These are phyloP conservation scores for Aspergillus conjunctus DNA, from an alignment of 495 filamentous ascomycete genomes.

Conservation along the genomic window DNA sequence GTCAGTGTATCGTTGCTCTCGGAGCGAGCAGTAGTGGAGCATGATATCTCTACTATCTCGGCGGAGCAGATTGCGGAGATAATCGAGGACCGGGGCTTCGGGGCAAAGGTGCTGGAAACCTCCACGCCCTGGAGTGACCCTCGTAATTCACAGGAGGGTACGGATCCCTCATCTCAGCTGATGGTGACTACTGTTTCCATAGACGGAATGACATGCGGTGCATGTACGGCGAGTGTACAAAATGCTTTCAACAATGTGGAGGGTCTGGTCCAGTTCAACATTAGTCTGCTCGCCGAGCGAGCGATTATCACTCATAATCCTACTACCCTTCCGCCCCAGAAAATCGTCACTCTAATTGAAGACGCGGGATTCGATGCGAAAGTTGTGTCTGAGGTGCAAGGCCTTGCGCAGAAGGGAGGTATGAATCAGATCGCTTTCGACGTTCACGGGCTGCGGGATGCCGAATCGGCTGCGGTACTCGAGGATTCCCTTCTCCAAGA, in stretches of 20 bases:
- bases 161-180: slow-evolving; percentile 45
- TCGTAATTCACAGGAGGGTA: slow-evolving; percentile 26
- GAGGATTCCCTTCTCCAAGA: slow-evolving; percentile 66
- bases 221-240: slow-evolving; percentile 90
- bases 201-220: slow-evolving; percentile 95
- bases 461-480: slow-evolving; percentile 66
- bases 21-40: slow-evolving; percentile 71
- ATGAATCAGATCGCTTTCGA: slow-evolving; percentile 67
- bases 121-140: slow-evolving; percentile 25
- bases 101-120: slow-evolving; percentile 71
- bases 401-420: slow-evolving; percentile 32
- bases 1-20: slow-evolving; percentile 86
- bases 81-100: slow-evolving; percentile 92
- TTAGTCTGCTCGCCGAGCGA: slow-evolving; percentile 89
- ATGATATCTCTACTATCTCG: slow-evolving; percentile 65
- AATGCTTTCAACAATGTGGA: slow-evolving; percentile 74
- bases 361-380: slow-evolving; percentile 88
- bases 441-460: slow-evolving; percentile 77
- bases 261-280: slow-evolving; percentile 84
- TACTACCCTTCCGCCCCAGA: slow-evolving; percentile 62
- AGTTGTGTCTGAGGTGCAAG: slow-evolving; percentile 56
- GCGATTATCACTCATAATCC: slow-evolving; percentile 88
- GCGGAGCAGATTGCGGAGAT: slow-evolving; percentile 78
- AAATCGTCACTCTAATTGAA: slow-evolving; percentile 65
- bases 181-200: slow-evolving; percentile 80